Evolutionary conservation across 2,329 filamentous ascomycete genomes (phyloP).

Genomic region (Xenoacremonium recifei): DNA sequence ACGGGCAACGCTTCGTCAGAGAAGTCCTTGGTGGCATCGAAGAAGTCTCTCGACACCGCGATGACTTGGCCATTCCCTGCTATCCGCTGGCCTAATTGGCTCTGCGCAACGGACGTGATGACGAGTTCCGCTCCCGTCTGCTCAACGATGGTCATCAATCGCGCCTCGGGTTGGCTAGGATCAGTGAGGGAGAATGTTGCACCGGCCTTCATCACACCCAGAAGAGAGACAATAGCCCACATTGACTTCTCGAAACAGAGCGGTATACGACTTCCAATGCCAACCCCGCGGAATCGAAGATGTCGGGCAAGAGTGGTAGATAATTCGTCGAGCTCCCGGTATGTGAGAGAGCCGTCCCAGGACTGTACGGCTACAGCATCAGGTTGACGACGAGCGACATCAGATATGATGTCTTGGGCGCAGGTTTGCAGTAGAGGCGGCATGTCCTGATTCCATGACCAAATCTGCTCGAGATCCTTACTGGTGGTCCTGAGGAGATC

Average conservation of each 20-base stretch:
- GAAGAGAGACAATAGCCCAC: constrained; percentile 44
- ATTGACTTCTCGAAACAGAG: constrained; percentile 51
- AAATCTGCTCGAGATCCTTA: constrained; percentile 43
- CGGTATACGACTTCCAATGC: constrained; percentile 41
- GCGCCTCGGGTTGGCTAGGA: constrained; percentile 44
- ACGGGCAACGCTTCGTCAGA: constrained; percentile 22
- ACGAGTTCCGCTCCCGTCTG: constrained; percentile 40
- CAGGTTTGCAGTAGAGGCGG: constrained; percentile 39
- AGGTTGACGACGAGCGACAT: constrained; percentile 36
- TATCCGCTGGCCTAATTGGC: constrained; percentile 36
- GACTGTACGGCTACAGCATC: constrained; percentile 44
- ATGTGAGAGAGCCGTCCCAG: constrained; percentile 50
- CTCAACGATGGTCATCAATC: constrained; percentile 43
- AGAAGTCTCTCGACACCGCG: constrained; percentile 29
- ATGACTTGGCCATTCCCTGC: constrained; percentile 33
- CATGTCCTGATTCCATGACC: constrained; percentile 44
- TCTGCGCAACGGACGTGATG: constrained; percentile 40
- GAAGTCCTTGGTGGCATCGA: constrained; percentile 16
- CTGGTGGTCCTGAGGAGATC: constrained; percentile 15
- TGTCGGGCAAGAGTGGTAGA: constrained; percentile 41
- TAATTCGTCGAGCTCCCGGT: constrained; percentile 41
- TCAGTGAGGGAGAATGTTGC: constrained; percentile 47
- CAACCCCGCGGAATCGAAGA: constrained; percentile 36
- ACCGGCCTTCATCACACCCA: constrained; percentile 49
- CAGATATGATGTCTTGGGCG: constrained; percentile 47